These are phyloP conservation scores for Symmetrospora coprosmae DNA, from an alignment of 768 basidiomycete genomes.

Conservation along the genomic window DNA sequence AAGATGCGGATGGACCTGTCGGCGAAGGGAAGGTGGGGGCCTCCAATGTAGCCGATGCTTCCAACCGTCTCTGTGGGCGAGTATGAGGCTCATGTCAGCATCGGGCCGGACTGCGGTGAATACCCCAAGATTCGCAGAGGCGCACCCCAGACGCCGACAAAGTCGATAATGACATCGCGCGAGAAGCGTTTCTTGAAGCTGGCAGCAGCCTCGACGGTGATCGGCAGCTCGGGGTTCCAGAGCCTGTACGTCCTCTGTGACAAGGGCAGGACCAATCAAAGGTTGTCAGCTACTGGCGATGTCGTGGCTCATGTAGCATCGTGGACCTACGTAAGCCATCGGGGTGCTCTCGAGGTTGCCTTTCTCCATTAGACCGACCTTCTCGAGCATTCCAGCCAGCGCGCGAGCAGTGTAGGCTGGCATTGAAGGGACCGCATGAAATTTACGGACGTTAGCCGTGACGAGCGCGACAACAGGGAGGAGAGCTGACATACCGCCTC, in stretches of 20 bases:
- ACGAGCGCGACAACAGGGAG: too few species aligned
- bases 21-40: background rate
- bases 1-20: slow-evolving; percentile 11
- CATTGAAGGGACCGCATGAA: too few species aligned
- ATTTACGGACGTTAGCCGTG: too few species aligned
- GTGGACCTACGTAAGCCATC: slow-evolving; percentile 1
- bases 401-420: slow-evolving; percentile 11
- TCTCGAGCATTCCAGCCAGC: slow-evolving; percentile 14
- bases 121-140: background rate
- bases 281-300: background rate
- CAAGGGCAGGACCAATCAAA: background rate
- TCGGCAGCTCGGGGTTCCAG: background rate
- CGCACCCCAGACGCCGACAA: slow-evolving; percentile 2
- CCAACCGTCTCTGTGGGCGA: background rate
- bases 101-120: background rate
- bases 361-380: background rate
- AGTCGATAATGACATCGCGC: slow-evolving; percentile 3
- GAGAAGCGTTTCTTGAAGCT: background rate
- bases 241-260: background rate
- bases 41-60: background rate
- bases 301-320: background rate
- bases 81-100: background rate
- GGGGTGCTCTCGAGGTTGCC: background rate
- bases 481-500: too few species aligned
- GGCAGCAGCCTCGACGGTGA: background rate